Percentiles rank a stretch among this genome's conserved stretches.
Evolutionary conservation across 495 filamentous ascomycete genomes (phyloP).

Genomic region (Aspergillus cristatus): DNA sequence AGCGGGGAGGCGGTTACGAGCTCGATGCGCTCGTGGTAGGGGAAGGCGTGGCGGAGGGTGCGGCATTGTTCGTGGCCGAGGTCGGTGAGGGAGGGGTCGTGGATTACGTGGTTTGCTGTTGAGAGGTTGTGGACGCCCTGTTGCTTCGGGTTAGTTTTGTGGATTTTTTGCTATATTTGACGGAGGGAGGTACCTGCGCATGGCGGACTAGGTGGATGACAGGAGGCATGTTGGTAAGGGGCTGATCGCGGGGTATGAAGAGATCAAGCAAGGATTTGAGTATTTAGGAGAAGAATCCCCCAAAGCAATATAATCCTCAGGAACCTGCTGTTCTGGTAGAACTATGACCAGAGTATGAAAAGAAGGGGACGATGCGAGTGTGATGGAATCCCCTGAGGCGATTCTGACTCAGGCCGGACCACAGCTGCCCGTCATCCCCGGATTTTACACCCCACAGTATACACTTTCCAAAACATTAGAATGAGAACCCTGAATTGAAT

Average conservation of each 20-base stretch:
- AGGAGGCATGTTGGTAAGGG: constrained; percentile 24
- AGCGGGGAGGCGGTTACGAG: constrained; percentile 76
- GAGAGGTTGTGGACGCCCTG: constrained; percentile 80
- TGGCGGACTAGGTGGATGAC: constrained; percentile 45
- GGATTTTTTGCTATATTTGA: constrained; percentile 2
- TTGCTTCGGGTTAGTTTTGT: background rate
- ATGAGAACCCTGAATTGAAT: too few species aligned
- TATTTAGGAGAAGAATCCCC: too few species aligned
- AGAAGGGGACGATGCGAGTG: background rate
- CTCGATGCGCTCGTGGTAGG: constrained; percentile 51
- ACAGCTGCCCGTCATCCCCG: too few species aligned
- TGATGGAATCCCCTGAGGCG: too few species aligned
- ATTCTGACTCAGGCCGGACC: too few species aligned
- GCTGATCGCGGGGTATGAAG: constrained; percentile 10
- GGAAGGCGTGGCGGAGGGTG: constrained; percentile 52
- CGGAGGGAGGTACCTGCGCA: constrained; percentile 30
- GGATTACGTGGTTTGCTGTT: constrained; percentile 59
- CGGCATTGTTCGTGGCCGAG: constrained; percentile 70
- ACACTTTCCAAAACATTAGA: too few species aligned
- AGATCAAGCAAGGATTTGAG: too few species aligned
- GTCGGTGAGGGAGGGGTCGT: constrained; percentile 69
- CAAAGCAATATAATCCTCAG: too few species aligned
- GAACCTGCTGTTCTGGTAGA: too few species aligned
- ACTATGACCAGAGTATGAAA: background rate
- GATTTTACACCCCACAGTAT: too few species aligned